Evolutionary conservation across 352 stramenopile genomes (phyloP).

Genomic region (Aphanomyces invadans): DNA sequence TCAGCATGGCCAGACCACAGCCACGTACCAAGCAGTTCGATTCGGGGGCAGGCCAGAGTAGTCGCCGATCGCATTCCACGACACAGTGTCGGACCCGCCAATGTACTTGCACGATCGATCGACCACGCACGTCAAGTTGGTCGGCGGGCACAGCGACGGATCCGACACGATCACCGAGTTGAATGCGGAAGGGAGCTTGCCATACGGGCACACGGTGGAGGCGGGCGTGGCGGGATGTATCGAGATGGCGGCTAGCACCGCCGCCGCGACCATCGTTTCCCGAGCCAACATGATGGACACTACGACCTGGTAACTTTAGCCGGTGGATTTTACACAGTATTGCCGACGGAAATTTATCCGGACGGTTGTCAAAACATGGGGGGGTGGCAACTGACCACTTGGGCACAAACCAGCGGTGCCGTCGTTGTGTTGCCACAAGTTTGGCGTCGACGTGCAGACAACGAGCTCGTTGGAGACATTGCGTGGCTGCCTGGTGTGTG

Average conservation of each 20-base stretch:
- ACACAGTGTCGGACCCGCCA: background rate
- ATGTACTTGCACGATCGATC: background rate
- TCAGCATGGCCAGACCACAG: background rate
- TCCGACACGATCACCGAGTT: background rate
- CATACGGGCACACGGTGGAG: background rate
- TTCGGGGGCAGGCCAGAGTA: background rate
- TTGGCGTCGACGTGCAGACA: too few species aligned
- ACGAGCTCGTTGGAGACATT: too few species aligned
- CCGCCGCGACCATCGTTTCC: background rate
- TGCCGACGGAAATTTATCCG: too few species aligned
- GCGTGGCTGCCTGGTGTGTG: too few species aligned
- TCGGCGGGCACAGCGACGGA: background rate
- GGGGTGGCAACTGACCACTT: too few species aligned
- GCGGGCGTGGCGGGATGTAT: too few species aligned
- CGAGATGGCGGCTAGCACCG: background rate
- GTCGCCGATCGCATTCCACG: conserved; percentile 2
- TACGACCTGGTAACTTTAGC: too few species aligned
- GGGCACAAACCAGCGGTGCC: too few species aligned
- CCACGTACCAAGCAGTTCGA: background rate
- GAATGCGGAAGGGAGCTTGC: background rate
- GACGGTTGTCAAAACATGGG: too few species aligned
- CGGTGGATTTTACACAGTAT: too few species aligned
- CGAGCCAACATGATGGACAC: too few species aligned
- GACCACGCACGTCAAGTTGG: background rate
- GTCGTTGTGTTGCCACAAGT: too few species aligned